phyloP scores from a whole-genome alignment of 768 basidiomycete species.

The Auricularia sp. region DNA sequence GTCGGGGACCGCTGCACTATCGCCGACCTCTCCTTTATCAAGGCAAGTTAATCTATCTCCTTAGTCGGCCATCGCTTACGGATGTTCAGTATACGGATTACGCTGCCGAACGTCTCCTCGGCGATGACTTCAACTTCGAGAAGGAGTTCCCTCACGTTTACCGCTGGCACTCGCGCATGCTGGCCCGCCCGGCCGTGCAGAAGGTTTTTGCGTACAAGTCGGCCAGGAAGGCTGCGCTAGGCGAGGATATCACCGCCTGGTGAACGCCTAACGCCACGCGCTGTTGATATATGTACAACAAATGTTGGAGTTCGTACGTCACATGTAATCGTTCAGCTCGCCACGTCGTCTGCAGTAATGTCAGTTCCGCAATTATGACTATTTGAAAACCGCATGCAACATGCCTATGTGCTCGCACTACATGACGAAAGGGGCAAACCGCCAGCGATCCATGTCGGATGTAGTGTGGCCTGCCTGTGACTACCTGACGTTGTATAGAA shows the following conservation, averaged over 20 bases:
- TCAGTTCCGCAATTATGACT: too few species aligned
- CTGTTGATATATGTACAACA: neutral
- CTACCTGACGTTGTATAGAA: too few species aligned
- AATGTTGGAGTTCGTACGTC: neutral
- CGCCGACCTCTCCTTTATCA: conserved; percentile 6
- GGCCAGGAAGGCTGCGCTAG: neutral
- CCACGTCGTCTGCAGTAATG: too few species aligned
- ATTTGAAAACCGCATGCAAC: too few species aligned
- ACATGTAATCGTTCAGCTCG: too few species aligned
- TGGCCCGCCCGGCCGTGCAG: conserved; percentile 4
- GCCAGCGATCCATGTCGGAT: too few species aligned
- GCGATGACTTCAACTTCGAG: conserved; percentile 2
- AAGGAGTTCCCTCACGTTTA: conserved; percentile 6
- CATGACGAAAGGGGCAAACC: too few species aligned
- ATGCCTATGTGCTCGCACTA: too few species aligned
- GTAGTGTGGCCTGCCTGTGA: too few species aligned
- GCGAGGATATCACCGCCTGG: neutral
- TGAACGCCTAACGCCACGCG: neutral
- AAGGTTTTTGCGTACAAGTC: conserved; percentile 7
- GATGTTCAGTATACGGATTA: conserved; percentile 5
- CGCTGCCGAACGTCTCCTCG: conserved; percentile 3
- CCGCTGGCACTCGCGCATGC: conserved; percentile 1
- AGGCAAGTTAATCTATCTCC: neutral
- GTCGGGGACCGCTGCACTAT: conserved; percentile 5
- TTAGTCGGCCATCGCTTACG: too few species aligned